Base-by-base conservation (phyloP, 2,329 filamentous ascomycete species). In the Penicillium sp. region DNA sequence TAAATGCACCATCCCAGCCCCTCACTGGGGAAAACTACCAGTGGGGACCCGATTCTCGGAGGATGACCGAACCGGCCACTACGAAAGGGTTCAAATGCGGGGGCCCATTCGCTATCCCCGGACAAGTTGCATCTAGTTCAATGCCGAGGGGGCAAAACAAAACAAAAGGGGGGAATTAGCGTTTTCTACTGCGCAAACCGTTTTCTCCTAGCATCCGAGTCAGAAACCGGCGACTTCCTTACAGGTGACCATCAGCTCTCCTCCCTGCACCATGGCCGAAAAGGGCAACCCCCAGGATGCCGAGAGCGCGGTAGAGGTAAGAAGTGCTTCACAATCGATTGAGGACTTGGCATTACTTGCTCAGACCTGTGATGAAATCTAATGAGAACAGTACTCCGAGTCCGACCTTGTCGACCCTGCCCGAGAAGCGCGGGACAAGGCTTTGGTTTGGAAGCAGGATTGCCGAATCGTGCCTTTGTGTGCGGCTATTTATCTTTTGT, bases 401-500 rank as follows among this genome's bases (percentile, higher is more conserved):
- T 24, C 58, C 2, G 52, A 60, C 33, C 44, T 14, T 10, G 24
- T 58, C 16, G 59, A 60, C 14, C 24, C 50, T 19, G 60, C 56
- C 6, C 60, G 65, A 16, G 59, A 53, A 6, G 58, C 61, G 16
- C 60, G 65, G 7, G 71, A 74, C 59, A 72, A 61, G 59, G 65
- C 68, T 7, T 75, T 86, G 6, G 61, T 86, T 24, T 76, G 81
- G 73, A 86, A 84, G 66, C 86, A 89, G 66, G 88, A 90, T 70
- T 59, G 84, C 18, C 81, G 83, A 55, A 87, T 90, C 57, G 77
- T 89, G 14, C 87, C 88, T 1, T 75, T 89, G 14, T 84, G 81
- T n/a, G 84, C 85, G 6, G 77, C 73, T 54, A 87, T 90, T 52
- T 91, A 89, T 71, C 79, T 90, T 47, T 80, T 90, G 22, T 88